A percentile compares a stretch with the other conserved stretches of the same genome.
Evolutionary conservation across 495 filamentous ascomycete genomes (phyloP).

Genomic region (Aspergillus taichungensis): DNA sequence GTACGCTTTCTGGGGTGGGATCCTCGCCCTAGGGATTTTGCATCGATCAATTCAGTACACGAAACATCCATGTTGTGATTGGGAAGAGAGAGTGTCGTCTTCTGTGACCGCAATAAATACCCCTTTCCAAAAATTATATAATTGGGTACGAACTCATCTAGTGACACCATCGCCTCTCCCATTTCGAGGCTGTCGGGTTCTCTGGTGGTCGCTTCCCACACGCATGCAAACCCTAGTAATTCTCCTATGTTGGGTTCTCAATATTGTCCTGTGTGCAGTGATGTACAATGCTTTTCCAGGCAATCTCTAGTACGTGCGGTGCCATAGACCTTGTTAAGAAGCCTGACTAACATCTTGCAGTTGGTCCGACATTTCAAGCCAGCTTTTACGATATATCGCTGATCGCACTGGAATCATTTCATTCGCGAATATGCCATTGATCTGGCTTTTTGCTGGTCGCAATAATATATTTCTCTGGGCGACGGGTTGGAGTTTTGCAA

Average conservation of each 20-base stretch:
- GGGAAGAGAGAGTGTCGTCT: background rate
- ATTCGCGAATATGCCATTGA: constrained; percentile 41
- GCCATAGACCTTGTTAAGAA: background rate
- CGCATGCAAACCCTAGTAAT: constrained; percentile 33
- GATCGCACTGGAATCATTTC: constrained; percentile 44
- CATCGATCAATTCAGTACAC: constrained; percentile 13
- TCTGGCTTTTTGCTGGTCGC: constrained; percentile 44
- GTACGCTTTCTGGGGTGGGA: constrained; percentile 26
- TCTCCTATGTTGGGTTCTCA: constrained; percentile 32
- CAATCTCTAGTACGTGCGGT: constrained; percentile 31
- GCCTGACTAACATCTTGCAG: constrained; percentile 15
- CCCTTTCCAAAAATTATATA: constrained; percentile 4
- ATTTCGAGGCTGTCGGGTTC: constrained; percentile 14
- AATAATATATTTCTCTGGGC: constrained; percentile 50
- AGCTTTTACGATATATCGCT: constrained; percentile 37
- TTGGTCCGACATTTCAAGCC: constrained; percentile 23
- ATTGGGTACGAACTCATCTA: constrained; percentile 26
- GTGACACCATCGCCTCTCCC: constrained; percentile 25
- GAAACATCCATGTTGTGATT: background rate
- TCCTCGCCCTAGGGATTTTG: constrained; percentile 20
- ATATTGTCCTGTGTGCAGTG: constrained; percentile 24
- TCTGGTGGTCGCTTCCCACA: constrained; percentile 33
- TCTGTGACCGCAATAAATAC: background rate
- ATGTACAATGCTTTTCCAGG: constrained; percentile 26
- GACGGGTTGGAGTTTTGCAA: constrained; percentile 46